These are phyloP conservation scores for Theileria orientalis DNA, from an alignment of 169 alveolate species.

Conservation along the genomic window DNA sequence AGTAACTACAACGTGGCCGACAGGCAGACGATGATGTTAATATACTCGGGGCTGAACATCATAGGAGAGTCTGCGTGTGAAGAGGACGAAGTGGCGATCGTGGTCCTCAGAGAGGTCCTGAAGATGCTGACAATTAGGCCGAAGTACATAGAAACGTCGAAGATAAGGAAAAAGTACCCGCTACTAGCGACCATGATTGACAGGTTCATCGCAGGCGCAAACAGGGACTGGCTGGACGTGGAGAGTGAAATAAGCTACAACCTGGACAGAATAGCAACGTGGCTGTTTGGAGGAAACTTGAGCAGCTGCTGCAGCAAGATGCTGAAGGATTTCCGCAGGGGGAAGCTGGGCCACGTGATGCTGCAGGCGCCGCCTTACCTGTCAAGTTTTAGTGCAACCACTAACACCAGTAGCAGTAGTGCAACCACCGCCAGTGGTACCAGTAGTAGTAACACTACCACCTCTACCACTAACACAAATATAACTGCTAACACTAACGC, in stretches of 20 bases:
- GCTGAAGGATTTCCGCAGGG: slow-evolving; percentile 75
- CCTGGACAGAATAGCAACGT: neutral
- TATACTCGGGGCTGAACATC: slow-evolving; percentile 53
- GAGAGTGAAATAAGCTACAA: neutral
- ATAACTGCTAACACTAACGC: neutral
- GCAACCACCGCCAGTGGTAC: neutral
- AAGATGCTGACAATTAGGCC: slow-evolving; percentile 4
- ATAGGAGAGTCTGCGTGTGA: slow-evolving; percentile 61
- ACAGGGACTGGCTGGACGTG: neutral
- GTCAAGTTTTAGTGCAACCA: neutral
- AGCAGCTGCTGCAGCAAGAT: slow-evolving; percentile 76
- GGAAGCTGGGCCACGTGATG: slow-evolving; percentile 74
- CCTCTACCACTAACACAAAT: neutral
- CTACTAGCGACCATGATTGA: slow-evolving; percentile 9
- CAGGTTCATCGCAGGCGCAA: slow-evolving; percentile 13
- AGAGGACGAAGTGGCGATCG: slow-evolving; percentile 48
- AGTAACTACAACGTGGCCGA: too few species aligned
- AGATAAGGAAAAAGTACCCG: slow-evolving; percentile 19
- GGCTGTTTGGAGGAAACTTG: slow-evolving; percentile 50
- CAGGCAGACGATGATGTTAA: neutral
- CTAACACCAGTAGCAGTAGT: neutral
- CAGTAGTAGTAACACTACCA: neutral
- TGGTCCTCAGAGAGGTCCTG: slow-evolving; percentile 35
- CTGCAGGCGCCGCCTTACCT: slow-evolving; percentile 72
- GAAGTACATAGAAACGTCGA: slow-evolving; percentile 26